Percentiles rank a stretch among this genome's conserved stretches.
These are phyloP conservation scores for Penstemon eatonii DNA, from an alignment of 257 asterid genomes.

Conservation along the genomic window DNA sequence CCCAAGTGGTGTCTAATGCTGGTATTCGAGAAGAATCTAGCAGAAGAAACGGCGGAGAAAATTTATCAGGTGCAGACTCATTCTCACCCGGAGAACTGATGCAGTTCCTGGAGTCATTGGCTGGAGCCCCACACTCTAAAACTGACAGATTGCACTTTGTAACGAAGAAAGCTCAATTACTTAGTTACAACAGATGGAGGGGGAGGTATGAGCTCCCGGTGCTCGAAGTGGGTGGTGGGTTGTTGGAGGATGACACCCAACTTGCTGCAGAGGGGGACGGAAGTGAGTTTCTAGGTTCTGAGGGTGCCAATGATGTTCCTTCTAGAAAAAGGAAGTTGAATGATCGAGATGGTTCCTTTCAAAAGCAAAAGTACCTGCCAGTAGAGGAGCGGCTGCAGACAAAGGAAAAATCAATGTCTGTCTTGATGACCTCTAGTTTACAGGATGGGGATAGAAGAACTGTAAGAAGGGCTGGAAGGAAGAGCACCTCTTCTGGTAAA, in stretches of 20 bases:
- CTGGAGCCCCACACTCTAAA: conserved; percentile 42
- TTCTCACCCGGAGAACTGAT: conserved; percentile 49
- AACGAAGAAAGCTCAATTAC: conserved; percentile 48
- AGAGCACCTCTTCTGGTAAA: conserved; percentile 25
- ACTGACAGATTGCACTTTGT: conserved; percentile 43
- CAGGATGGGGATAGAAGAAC: conserved; percentile 29
- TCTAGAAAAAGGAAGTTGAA: conserved; percentile 37
- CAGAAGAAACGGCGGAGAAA: conserved; percentile 41
- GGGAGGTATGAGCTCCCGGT: conserved; percentile 50
- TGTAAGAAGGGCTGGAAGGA: conserved; percentile 27
- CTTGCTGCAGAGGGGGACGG: conserved; percentile 26
- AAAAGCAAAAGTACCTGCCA: conserved; percentile 31
- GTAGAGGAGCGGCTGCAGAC: conserved; percentile 27
- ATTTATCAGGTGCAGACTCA: conserved; percentile 35
- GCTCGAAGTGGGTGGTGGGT: conserved; percentile 30
- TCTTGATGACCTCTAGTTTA: conserved; percentile 35
- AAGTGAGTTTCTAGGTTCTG: conserved; percentile 19
- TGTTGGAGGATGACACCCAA: conserved; percentile 40
- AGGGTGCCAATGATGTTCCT: conserved; percentile 27
- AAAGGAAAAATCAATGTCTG: conserved; percentile 38
- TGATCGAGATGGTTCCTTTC: conserved; percentile 33
- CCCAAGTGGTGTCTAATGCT: conserved; percentile 45
- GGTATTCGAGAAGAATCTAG: conserved; percentile 49
- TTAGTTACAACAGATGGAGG: conserved; percentile 63
- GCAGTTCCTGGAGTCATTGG: conserved; percentile 44